Evolutionary conservation across 1,284 basidiomycete genomes (phyloP).

Genomic region (Ustilago lituana): DNA sequence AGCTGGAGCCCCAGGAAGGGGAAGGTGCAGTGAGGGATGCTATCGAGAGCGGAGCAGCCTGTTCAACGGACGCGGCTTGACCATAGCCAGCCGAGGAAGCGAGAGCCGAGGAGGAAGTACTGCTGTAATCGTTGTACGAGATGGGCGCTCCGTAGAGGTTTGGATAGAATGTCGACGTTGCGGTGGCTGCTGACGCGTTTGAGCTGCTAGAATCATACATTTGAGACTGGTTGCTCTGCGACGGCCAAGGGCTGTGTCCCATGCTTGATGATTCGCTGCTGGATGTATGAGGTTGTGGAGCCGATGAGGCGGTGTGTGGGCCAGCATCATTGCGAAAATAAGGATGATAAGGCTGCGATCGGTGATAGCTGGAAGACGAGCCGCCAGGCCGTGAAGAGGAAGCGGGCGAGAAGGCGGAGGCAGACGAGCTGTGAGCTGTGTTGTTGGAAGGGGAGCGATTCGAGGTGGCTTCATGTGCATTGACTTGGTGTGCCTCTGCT

Average conservation of each 20-base stretch:
- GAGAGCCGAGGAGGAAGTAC: slow-evolving; percentile 3
- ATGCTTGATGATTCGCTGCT: slow-evolving; percentile 6
- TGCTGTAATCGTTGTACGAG: slow-evolving; percentile 18
- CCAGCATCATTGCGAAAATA: slow-evolving; percentile 16
- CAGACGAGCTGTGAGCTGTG: neutral
- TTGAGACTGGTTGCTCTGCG: slow-evolving; percentile 9
- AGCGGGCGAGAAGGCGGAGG: slow-evolving; percentile 1
- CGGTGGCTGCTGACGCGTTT: slow-evolving; percentile 1
- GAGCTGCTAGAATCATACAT: slow-evolving; percentile 10
- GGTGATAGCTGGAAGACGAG: slow-evolving; percentile 12
- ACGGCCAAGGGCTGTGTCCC: slow-evolving; percentile 12
- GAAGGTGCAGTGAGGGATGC: slow-evolving; percentile 36
- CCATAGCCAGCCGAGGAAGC: slow-evolving; percentile 4
- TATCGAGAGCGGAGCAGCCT: slow-evolving; percentile 25
- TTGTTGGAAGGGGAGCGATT: slow-evolving; percentile 4
- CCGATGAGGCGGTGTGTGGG: slow-evolving; percentile 1
- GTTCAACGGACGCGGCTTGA: slow-evolving; percentile 1
- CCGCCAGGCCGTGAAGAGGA: slow-evolving; percentile 3
- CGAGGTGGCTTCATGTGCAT: neutral
- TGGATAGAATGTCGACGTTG: slow-evolving; percentile 15
- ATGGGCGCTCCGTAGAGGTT: slow-evolving; percentile 28
- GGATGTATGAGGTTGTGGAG: neutral
- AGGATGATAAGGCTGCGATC: slow-evolving; percentile 27
- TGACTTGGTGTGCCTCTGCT: neutral
- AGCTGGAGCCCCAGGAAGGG: slow-evolving; percentile 39